These are phyloP conservation scores for Aureobasidium sp. DNA, from an alignment of 2,329 filamentous ascomycete species.

Conservation along the genomic window DNA sequence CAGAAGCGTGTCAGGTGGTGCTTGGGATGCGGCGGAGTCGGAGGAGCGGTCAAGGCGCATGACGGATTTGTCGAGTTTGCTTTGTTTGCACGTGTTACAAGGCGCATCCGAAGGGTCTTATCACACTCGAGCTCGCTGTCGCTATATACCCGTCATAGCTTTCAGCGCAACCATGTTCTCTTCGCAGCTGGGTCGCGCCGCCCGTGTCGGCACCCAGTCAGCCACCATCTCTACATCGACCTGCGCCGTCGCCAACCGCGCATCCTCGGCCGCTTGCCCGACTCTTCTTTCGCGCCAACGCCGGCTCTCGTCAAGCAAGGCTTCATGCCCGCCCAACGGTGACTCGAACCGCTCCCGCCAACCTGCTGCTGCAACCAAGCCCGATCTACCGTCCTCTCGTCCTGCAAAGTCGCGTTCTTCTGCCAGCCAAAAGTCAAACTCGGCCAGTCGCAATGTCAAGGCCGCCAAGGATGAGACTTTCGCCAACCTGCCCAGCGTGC, in stretches of 20 bases:
- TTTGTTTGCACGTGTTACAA: slow-evolving; percentile 1
- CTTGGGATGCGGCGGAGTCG: background rate
- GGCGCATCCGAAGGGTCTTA: background rate
- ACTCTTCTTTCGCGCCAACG: slow-evolving; percentile 39
- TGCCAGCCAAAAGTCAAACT: slow-evolving; percentile 14
- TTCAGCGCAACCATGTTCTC: slow-evolving; percentile 13
- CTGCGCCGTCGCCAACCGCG: slow-evolving; percentile 26
- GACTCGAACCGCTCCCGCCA: slow-evolving; percentile 19
- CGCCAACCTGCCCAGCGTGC: slow-evolving; percentile 63
- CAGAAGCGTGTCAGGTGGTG: background rate
- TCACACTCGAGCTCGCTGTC: background rate
- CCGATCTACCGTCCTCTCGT: slow-evolving; percentile 6
- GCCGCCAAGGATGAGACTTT: slow-evolving; percentile 39
- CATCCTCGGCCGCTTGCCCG: slow-evolving; percentile 22
- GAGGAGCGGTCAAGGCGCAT: background rate
- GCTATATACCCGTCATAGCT: background rate
- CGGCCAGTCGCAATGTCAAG: slow-evolving; percentile 18
- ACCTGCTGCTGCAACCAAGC: slow-evolving; percentile 21
- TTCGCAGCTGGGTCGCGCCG: slow-evolving; percentile 13
- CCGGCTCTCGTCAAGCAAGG: slow-evolving; percentile 45
- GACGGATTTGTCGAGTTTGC: slow-evolving; percentile 1
- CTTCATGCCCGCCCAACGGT: slow-evolving; percentile 39
- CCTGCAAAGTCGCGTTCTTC: slow-evolving; percentile 3
- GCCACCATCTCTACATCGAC: background rate
- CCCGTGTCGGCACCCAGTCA: slow-evolving; percentile 1